Conservation (phyloP, 192 early-diverging fungal genomes). For the Gaertneriomyces semiglobifer region DNA sequence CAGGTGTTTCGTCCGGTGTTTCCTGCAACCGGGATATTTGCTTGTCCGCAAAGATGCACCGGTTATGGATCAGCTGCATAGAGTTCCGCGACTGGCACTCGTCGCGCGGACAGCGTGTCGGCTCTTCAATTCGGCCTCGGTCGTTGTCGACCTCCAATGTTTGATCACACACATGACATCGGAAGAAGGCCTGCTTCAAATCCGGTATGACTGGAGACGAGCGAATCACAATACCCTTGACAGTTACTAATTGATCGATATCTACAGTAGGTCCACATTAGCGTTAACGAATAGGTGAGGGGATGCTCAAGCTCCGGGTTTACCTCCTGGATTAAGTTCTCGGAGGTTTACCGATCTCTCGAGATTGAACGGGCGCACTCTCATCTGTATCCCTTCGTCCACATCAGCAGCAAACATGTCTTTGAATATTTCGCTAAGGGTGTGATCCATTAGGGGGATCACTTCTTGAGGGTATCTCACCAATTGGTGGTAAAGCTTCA, state of each 20-base stretch:
- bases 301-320: neutral
- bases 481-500: slow-evolving; percentile 81
- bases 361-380: slow-evolving; percentile 88
- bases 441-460: slow-evolving; percentile 89
- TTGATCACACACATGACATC: slow-evolving; percentile 86
- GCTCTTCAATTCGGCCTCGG: slow-evolving; percentile 84
- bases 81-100: slow-evolving; percentile 76
- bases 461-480: slow-evolving; percentile 95
- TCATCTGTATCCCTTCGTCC: slow-evolving; percentile 4
- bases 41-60: slow-evolving; percentile 89
- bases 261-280: slow-evolving; percentile 51
- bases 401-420: slow-evolving; percentile 59
- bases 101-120: slow-evolving; percentile 74
- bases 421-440: slow-evolving; percentile 68
- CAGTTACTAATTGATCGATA: slow-evolving; percentile 92
- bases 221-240: slow-evolving; percentile 92
- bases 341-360: slow-evolving; percentile 77
- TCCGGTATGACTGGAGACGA: slow-evolving; percentile 91
- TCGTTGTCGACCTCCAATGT: slow-evolving; percentile 74
- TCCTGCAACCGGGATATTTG: slow-evolving; percentile 93
- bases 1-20: slow-evolving; percentile 91
- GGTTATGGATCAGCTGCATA: slow-evolving; percentile 89
- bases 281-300: neutral
- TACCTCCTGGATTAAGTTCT: slow-evolving; percentile 84
- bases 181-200: slow-evolving; percentile 91